Evolutionary conservation across 768 basidiomycete genomes (phyloP).

Genomic region (Suillus fuscotomentosus): DNA sequence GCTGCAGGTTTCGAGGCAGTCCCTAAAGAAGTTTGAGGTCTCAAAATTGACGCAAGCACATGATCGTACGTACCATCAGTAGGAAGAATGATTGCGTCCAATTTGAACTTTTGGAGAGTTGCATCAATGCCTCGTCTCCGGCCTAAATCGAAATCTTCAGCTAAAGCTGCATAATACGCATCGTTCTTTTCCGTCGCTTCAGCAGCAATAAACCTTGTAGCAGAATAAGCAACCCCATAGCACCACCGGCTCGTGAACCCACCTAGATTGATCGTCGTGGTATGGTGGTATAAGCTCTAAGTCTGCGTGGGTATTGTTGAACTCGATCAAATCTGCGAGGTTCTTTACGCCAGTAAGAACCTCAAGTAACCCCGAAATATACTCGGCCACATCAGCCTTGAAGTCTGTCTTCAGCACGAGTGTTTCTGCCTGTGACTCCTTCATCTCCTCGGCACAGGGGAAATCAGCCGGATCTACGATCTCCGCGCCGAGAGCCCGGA

Average conservation of each 20-base stretch:
- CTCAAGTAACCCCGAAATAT: constrained; percentile 42
- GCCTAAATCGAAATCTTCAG: constrained; percentile 48
- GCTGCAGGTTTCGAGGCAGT: constrained; percentile 38
- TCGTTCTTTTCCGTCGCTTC: constrained; percentile 34
- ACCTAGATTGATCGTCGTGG: constrained; percentile 36
- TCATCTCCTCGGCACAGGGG: constrained; percentile 50
- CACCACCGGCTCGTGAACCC: constrained; percentile 9
- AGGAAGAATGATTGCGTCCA: constrained; percentile 56
- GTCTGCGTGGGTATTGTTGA: constrained; percentile 50
- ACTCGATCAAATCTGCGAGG: constrained; percentile 57
- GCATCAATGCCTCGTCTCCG: constrained; percentile 55
- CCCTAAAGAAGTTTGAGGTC: constrained; percentile 11
- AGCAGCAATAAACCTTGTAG: constrained; percentile 21
- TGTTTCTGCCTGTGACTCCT: constrained; percentile 45
- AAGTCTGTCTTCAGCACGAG: constrained; percentile 56
- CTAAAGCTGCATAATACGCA: constrained; percentile 43
- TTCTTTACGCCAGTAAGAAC: constrained; percentile 57
- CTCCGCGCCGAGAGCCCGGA: constrained; percentile 39
- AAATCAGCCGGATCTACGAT: constrained; percentile 65
- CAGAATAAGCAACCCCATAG: background rate
- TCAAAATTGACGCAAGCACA: background rate
- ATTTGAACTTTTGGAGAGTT: constrained; percentile 39
- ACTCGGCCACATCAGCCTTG: constrained; percentile 57
- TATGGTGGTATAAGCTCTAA: constrained; percentile 43
- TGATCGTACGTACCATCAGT: constrained; percentile 28